phyloP scores from a whole-genome alignment of 345 rosid genomes.

The Theobroma cacao region DNA sequence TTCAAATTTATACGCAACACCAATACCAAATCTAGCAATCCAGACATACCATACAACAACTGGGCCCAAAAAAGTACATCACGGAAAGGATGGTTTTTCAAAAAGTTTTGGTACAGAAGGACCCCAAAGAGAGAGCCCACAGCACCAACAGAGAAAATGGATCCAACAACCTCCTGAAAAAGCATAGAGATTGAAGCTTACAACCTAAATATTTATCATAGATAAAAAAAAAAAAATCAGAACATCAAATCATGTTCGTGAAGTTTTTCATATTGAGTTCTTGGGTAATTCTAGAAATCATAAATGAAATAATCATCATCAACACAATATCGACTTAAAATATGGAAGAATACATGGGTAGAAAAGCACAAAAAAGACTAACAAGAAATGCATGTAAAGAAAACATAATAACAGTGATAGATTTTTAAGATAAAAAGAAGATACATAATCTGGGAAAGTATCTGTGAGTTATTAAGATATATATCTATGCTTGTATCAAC shows the following conservation, averaged over 20 bases:
- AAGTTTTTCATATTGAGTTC: not conserved
- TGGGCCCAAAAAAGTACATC: conserved; percentile 64
- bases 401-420: not conserved
- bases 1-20: conserved; percentile 64
- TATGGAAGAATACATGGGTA: not conserved
- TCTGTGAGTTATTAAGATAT: not conserved
- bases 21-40: conserved; percentile 60
- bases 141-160: conserved; percentile 58
- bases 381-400: not conserved
- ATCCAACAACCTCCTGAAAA: conserved; percentile 66
- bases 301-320: not conserved
- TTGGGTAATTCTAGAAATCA: not conserved
- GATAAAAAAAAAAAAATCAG: not conserved
- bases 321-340: not conserved
- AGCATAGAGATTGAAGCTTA: conserved; percentile 8
- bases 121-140: conserved; percentile 70
- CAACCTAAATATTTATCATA: not conserved
- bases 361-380: not conserved
- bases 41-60: conserved; percentile 51
- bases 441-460: not conserved
- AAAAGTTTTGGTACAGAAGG: conserved; percentile 51
- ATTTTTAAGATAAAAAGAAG: not conserved
- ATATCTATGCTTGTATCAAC: not conserved
- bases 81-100: conserved; percentile 57
- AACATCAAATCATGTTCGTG: not conserved